Evolutionary conservation across 148 eudicot species (phyloP).

Genomic region (Silene uniflora): DNA sequence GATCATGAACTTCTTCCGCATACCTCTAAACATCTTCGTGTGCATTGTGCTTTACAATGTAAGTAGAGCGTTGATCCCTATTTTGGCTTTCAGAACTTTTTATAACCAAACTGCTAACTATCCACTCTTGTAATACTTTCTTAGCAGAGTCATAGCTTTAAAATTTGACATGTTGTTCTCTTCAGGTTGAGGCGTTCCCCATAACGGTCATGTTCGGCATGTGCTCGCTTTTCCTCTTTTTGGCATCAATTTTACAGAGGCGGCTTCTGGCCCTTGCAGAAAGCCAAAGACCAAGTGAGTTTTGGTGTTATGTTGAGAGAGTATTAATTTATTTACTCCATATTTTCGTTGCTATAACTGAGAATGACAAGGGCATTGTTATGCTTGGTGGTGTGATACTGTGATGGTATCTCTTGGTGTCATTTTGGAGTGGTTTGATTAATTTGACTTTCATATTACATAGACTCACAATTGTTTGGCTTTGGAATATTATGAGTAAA

Average conservation of each 20-base stretch:
- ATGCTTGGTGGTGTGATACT: background rate
- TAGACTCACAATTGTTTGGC: background rate
- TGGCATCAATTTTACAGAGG: constrained; percentile 86
- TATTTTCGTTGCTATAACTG: background rate
- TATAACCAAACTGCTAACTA: background rate
- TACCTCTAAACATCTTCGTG: constrained; percentile 93
- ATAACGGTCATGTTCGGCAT: constrained; percentile 96
- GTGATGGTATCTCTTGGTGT: background rate
- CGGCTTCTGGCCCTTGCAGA: constrained; percentile 67
- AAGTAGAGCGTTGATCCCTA: constrained; percentile 21
- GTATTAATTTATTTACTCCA: too few relatives aligned
- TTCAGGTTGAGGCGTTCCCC: constrained; percentile 91
- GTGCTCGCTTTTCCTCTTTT: constrained; percentile 93
- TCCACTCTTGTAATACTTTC: background rate
- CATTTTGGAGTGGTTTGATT: background rate
- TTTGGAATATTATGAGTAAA: background rate
- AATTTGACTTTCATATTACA: too few relatives aligned
- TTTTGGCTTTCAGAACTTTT: background rate
- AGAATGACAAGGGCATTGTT: background rate
- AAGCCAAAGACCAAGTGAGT: constrained; percentile 71
- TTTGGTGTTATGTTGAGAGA: background rate
- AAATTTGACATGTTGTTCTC: constrained; percentile 10
- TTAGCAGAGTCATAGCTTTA: background rate
- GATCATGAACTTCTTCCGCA: constrained; percentile 98
- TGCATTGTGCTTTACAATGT: constrained; percentile 95